Percentiles rank a stretch among this genome's conserved stretches.
Evolutionary conservation across 352 stramenopile species (phyloP).

Genomic region (Globisporangium heterothallicum): DNA sequence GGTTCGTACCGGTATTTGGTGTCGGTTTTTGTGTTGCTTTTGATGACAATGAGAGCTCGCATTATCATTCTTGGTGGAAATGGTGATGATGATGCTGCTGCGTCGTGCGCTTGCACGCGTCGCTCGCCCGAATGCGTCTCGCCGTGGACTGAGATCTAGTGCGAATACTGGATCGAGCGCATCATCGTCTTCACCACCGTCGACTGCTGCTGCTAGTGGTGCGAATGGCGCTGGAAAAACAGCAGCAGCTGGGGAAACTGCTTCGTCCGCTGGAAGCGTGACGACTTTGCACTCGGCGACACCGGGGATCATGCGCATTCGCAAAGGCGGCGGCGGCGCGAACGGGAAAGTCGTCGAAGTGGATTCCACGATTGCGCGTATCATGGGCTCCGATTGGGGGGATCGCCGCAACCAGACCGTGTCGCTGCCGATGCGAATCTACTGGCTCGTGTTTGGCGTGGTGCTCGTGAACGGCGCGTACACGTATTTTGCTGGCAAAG

Average conservation of each 20-base stretch:
- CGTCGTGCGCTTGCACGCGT: background rate
- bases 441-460: constrained; percentile 57
- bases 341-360: constrained; percentile 33
- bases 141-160: background rate
- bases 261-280: no score
- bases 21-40: no score
- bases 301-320: constrained; percentile 32
- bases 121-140: background rate
- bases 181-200: background rate
- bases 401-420: constrained; percentile 61
- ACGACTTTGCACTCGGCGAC: constrained; percentile 11
- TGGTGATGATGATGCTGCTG: background rate
- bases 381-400: constrained; percentile 74
- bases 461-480: constrained; percentile 58
- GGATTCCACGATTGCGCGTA: constrained; percentile 52
- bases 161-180: background rate
- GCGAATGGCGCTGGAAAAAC: no score
- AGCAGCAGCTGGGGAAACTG: no score
- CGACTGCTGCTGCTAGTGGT: background rate
- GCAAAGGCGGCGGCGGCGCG: constrained; percentile 18
- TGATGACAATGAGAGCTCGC: no score
- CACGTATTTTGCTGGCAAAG: constrained; percentile 47
- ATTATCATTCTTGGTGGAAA: constrained; percentile 1
- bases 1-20: no score
- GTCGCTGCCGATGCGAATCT: constrained; percentile 63